Conservation (phyloP, 2,329 filamentous ascomycete species). For the Epichloe scottii region DNA sequence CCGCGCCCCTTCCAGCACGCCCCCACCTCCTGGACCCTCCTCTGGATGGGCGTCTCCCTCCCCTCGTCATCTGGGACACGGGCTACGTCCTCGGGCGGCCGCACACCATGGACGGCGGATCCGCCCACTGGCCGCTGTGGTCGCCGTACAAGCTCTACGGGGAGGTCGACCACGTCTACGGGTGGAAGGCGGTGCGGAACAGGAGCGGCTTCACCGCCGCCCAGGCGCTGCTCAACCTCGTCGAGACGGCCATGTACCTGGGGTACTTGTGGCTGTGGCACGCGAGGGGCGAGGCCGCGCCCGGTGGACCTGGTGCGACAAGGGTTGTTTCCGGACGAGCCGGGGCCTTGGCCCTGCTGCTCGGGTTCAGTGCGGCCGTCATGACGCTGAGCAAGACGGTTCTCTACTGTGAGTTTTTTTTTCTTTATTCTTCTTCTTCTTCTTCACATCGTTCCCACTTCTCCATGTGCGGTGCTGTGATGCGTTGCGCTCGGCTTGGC, state of each 20-base stretch:
- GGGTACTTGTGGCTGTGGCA: constrained; percentile 36
- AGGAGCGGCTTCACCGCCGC: constrained; percentile 66
- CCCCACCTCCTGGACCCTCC: constrained; percentile 34
- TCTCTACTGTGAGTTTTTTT: constrained; percentile 38
- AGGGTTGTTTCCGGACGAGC: constrained; percentile 27
- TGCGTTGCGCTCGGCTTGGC: neutral
- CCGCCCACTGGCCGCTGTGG: constrained; percentile 60
- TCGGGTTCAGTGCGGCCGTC: constrained; percentile 40
- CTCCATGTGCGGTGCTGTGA: too few species aligned
- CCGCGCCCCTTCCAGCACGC: constrained; percentile 25
- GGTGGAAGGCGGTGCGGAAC: constrained; percentile 56
- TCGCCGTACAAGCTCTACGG: constrained; percentile 72
- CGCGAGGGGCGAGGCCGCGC: constrained; percentile 9
- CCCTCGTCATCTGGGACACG: constrained; percentile 72
- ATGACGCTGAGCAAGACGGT: constrained; percentile 53
- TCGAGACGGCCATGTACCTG: constrained; percentile 55
- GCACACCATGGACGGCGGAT: constrained; percentile 68
- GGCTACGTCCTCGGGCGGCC: constrained; percentile 70
- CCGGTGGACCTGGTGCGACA: too few species aligned
- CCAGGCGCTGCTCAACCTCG: constrained; percentile 54
- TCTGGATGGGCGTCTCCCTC: constrained; percentile 64
- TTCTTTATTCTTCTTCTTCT: constrained; percentile 3
- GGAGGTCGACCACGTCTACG: constrained; percentile 69
- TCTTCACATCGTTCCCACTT: neutral
- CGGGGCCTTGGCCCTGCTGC: constrained; percentile 32